Percentiles rank a stretch among this genome's conserved stretches.
Evolutionary conservation across 345 rosid genomes (phyloP).

Genomic region (Geranium brycei): DNA sequence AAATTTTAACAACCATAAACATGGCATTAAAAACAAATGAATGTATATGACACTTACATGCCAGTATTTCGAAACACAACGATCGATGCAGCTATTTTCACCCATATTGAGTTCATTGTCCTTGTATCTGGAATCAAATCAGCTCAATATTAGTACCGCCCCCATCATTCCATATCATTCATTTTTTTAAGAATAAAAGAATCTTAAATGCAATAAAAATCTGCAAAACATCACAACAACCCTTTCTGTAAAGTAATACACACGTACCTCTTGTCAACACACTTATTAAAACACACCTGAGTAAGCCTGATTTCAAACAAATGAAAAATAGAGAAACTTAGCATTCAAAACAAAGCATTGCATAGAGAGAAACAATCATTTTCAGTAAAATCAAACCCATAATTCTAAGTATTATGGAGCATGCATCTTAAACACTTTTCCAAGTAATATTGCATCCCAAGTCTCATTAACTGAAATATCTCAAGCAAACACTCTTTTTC

Average conservation of each 20-base stretch:
- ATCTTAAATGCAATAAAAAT: background rate
- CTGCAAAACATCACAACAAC: background rate
- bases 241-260: background rate
- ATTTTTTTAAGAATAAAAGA: background rate
- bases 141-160: background rate
- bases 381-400: background rate
- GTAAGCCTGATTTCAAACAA: constrained; percentile 52
- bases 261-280: constrained; percentile 76
- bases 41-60: constrained; percentile 31
- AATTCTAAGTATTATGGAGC: background rate
- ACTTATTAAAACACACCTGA: constrained; percentile 77
- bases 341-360: background rate
- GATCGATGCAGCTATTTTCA: constrained; percentile 96
- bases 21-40: background rate
- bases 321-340: constrained; percentile 3
- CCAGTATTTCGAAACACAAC: constrained; percentile 93
- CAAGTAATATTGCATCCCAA: background rate
- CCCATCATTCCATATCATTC: background rate
- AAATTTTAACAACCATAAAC: background rate
- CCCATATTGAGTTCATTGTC: constrained; percentile 96
- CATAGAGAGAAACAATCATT: no score
- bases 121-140: constrained; percentile 46
- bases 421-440: background rate
- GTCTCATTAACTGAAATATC: background rate
- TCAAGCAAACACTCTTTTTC: no score